Conservation (phyloP, 306 rosid genomes). For the Heteromeles arbutifolia region DNA sequence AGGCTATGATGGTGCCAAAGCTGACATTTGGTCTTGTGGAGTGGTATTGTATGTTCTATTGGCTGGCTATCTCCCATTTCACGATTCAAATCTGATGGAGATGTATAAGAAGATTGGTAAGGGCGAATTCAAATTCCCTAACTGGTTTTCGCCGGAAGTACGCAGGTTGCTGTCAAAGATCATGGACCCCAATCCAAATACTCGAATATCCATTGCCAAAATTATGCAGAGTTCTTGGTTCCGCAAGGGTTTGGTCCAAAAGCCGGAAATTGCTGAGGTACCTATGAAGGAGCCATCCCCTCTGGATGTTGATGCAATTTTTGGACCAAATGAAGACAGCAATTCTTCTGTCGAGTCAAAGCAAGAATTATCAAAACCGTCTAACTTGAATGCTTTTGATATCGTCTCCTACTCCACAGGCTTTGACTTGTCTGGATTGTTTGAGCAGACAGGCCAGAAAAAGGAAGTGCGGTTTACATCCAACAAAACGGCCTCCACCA, state of each 20-base stretch:
- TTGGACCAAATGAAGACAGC: conserved; percentile 34
- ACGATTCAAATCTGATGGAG: conserved; percentile 82
- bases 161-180: conserved; percentile 66
- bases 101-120: conserved; percentile 76
- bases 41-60: conserved; percentile 81
- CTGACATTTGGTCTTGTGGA: conserved; percentile 98
- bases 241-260: conserved; percentile 43
- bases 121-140: conserved; percentile 78
- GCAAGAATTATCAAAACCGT: conserved; percentile 46
- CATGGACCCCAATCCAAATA: conserved; percentile 71
- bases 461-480: conserved; percentile 72
- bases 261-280: conserved; percentile 7
- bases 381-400: conserved; percentile 75
- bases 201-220: conserved; percentile 65
- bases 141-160: conserved; percentile 73
- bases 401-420: conserved; percentile 92
- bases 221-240: conserved; percentile 76
- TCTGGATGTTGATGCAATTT: conserved; percentile 38
- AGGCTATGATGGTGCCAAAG: conserved; percentile 86
- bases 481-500: conserved; percentile 48
- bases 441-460: conserved; percentile 47
- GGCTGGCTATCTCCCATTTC: conserved; percentile 94
- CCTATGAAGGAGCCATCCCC: conserved; percentile 9
- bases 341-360: conserved; percentile 33
- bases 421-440: conserved; percentile 82